Evolutionary conservation across 1,284 basidiomycete genomes (phyloP).

Genomic region (Sphagnurus paluster): DNA sequence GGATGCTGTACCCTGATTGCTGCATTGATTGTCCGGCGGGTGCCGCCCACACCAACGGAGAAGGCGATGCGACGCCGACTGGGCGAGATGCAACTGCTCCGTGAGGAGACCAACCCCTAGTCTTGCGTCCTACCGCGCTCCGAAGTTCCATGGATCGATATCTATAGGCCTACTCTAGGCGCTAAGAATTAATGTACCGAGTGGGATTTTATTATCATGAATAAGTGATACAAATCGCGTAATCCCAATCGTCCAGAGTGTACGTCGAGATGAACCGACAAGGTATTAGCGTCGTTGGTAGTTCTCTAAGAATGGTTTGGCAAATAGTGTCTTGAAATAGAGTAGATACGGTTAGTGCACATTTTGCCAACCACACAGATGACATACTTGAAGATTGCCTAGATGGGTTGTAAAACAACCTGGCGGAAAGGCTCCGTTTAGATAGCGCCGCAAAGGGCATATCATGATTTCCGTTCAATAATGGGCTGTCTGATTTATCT

Average conservation of each 20-base stretch:
- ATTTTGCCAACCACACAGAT: too few relatives aligned
- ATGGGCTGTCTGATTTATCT: conserved; percentile 16
- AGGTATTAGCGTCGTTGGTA: conserved; percentile 57
- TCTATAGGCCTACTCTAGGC: too few relatives aligned
- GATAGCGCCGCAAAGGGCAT: conserved; percentile 12
- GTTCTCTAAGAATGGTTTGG: conserved; percentile 23
- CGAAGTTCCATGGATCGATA: too few relatives aligned
- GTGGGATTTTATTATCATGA: conserved; percentile 9
- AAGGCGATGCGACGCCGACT: conserved; percentile 81
- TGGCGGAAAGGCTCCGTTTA: conserved; percentile 36
- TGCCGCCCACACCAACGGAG: conserved; percentile 86
- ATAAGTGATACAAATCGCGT: conserved; percentile 48
- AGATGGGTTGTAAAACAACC: conserved; percentile 43
- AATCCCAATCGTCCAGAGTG: conserved; percentile 54
- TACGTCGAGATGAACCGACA: conserved; percentile 49
- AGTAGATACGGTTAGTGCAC: too few relatives aligned
- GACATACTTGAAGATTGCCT: conserved; percentile 23
- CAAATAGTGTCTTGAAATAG: too few relatives aligned
- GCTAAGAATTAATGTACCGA: conserved; percentile 12
- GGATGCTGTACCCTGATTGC: conserved; percentile 78
- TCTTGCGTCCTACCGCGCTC: neutral
- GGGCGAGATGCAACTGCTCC: conserved; percentile 73
- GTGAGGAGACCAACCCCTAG: conserved; percentile 56
- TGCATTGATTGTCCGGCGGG: conserved; percentile 74
- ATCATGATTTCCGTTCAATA: conserved; percentile 8